Conservation (phyloP, 2,329 filamentous ascomycete species). For the Sclerotinia sclerotiorum region DNA sequence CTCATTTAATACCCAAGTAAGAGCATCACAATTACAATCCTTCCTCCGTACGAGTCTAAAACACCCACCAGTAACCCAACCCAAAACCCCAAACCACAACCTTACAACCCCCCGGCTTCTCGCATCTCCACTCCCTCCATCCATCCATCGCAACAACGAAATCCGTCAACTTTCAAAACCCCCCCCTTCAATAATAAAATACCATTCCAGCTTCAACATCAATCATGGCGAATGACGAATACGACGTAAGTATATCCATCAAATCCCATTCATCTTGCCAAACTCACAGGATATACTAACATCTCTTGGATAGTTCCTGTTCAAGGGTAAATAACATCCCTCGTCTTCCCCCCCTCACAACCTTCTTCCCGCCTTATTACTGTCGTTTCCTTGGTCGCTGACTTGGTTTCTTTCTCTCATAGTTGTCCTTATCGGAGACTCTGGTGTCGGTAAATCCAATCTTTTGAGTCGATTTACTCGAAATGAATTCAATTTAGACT, state of each 20-base stretch:
- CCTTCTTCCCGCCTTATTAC: constrained; percentile 30
- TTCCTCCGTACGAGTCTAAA: neutral
- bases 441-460: constrained; percentile 99
- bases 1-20: too few relatives aligned
- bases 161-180: constrained; percentile 10
- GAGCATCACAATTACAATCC: too few relatives aligned
- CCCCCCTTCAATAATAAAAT: constrained; percentile 26
- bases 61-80: neutral
- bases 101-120: constrained; percentile 9
- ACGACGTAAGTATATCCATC: constrained; percentile 73
- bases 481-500: constrained; percentile 99
- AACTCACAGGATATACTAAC: constrained; percentile 38
- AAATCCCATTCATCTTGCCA: neutral
- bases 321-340: constrained; percentile 72
- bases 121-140: constrained; percentile 26
- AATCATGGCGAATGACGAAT: constrained; percentile 99
- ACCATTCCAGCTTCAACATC: constrained; percentile 39
- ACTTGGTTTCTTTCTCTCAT: constrained; percentile 28
- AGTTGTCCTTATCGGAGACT: constrained; percentile 99
- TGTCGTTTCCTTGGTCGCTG: constrained; percentile 39
- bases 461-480: constrained; percentile 98
- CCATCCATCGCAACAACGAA: constrained; percentile 23
- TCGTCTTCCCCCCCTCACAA: constrained; percentile 32
- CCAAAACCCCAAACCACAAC: neutral
- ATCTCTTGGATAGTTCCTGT: constrained; percentile 73